Evolutionary conservation across 2,329 filamentous ascomycete species (phyloP).

Genomic region (Xylariaceae sp.): DNA sequence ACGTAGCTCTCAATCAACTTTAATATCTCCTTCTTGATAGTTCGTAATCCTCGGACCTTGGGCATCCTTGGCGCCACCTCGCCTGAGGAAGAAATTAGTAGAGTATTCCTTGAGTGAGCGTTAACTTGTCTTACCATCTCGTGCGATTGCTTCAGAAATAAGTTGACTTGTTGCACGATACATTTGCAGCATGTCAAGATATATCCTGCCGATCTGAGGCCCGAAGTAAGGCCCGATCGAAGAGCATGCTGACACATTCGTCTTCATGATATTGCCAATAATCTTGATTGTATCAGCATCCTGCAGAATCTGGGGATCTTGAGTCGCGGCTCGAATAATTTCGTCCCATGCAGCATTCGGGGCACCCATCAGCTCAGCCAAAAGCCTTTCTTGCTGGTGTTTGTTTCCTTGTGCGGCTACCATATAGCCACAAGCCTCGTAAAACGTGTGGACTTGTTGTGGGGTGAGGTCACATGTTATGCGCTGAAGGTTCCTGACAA

Average conservation of each 20-base stretch:
- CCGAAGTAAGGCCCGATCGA: conserved; percentile 98
- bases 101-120: conserved; percentile 25
- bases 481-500: conserved; percentile 92
- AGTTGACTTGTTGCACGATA: conserved; percentile 96
- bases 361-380: conserved; percentile 89
- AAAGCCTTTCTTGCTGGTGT: conserved; percentile 87
- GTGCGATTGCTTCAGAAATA: conserved; percentile 89
- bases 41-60: conserved; percentile 90
- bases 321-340: conserved; percentile 87
- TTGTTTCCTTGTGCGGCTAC: conserved; percentile 97
- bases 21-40: conserved; percentile 98
- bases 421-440: conserved; percentile 99
- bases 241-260: conserved; percentile 96
- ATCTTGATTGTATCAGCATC: conserved; percentile 97
- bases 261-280: conserved; percentile 99
- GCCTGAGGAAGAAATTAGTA: conserved; percentile 58
- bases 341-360: conserved; percentile 95
- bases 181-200: conserved; percentile 99
- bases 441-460: conserved; percentile 98
- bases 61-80: conserved; percentile 97
- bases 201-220: conserved; percentile 95
- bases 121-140: conserved; percentile 68
- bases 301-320: conserved; percentile 85
- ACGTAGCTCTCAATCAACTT: conserved; percentile 99
- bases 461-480: conserved; percentile 95